phyloP scores from a whole-genome alignment of 176 grass and related monocot genomes.

The Cenchrus fungigraminus region DNA sequence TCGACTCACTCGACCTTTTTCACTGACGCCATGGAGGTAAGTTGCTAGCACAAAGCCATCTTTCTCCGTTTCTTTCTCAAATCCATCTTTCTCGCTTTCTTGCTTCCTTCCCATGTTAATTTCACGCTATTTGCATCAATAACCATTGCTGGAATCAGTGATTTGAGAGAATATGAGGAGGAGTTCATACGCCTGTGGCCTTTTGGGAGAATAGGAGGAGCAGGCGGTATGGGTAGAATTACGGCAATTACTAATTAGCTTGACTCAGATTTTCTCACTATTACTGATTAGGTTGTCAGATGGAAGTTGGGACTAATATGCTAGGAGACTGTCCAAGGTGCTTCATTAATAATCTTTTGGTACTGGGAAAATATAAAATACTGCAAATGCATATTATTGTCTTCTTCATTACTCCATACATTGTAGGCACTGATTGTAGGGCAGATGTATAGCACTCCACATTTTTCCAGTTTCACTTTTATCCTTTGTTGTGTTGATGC shows the following conservation, averaged over 20 bases:
- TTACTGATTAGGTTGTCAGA: conserved; percentile 12
- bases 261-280: no score
- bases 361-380: neutral
- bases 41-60: neutral
- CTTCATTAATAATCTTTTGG: neutral
- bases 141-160: neutral
- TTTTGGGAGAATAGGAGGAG: no score
- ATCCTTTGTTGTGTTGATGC: neutral
- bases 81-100: neutral
- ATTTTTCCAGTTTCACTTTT: neutral
- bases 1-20: neutral
- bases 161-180: neutral
- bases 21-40: conserved; percentile 22
- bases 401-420: no score
- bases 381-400: neutral
- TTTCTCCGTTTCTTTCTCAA: neutral
- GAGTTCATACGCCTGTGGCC: no score
- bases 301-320: neutral
- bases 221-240: no score
- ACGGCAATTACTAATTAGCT: no score
- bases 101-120: neutral
- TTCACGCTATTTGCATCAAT: neutral
- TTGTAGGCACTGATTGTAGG: conserved; percentile 14
- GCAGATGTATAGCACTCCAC: neutral
- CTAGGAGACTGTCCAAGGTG: neutral